phyloP scores from a whole-genome alignment of 257 asterid genomes.

The Nicotiana noctiflora region DNA sequence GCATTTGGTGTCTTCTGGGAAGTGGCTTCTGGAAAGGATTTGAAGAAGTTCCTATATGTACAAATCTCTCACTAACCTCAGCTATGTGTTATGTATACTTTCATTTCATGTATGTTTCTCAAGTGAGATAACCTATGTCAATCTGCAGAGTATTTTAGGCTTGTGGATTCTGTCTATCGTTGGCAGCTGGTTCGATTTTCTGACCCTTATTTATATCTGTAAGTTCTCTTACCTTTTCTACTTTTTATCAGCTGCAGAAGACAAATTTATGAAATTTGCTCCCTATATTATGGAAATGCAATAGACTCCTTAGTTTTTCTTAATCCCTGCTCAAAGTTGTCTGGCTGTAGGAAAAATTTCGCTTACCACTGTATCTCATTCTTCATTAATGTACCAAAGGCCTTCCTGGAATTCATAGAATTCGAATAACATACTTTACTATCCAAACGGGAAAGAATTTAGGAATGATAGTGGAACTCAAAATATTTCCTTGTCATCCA shows the following conservation, averaged over 20 bases:
- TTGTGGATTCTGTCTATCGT: slow-evolving; percentile 57
- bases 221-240: slow-evolving; percentile 23
- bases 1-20: slow-evolving; percentile 37
- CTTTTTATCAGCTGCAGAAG: not conserved
- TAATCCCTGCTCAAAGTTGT: not conserved
- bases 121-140: not conserved
- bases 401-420: not conserved
- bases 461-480: not conserved
- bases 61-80: not conserved
- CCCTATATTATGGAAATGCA: not conserved
- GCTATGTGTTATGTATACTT: not conserved
- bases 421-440: not conserved
- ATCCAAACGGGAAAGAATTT: not conserved
- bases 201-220: slow-evolving; percentile 69
- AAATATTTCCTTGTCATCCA: not conserved
- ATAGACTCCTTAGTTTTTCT: not conserved
- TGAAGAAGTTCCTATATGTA: slow-evolving; percentile 62
- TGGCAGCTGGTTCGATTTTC: slow-evolving; percentile 87
- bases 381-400: not conserved
- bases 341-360: not conserved
- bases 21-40: slow-evolving; percentile 69
- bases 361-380: not conserved
- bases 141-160: slow-evolving; percentile 48
- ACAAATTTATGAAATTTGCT: not conserved
- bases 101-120: not conserved